These are phyloP conservation scores for Phanerochaete sordida DNA, from an alignment of 768 basidiomycete genomes.

Conservation along the genomic window DNA sequence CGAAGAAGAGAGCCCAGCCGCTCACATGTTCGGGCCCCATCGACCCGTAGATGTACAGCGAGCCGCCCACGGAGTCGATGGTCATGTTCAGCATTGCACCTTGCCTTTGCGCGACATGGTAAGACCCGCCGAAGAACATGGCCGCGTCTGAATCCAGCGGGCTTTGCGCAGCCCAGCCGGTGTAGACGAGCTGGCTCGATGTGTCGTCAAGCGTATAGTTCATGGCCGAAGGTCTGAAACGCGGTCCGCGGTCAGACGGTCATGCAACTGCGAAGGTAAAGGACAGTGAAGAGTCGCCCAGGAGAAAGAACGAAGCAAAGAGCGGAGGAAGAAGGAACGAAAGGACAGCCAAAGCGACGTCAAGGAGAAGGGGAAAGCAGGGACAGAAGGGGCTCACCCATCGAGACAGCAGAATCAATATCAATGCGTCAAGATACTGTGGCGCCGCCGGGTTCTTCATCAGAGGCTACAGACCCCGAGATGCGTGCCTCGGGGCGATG, in stretches of 20 bases:
- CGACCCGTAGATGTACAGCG: conserved; percentile 25
- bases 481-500: neutral
- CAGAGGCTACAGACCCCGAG: neutral
- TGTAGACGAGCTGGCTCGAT: conserved; percentile 18
- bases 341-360: neutral
- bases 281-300: neutral
- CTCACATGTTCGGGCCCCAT: conserved; percentile 28
- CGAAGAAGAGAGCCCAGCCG: neutral
- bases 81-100: conserved; percentile 22
- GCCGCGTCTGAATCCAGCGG: conserved; percentile 15
- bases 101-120: conserved; percentile 20
- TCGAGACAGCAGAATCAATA: neutral
- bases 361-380: neutral
- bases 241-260: neutral
- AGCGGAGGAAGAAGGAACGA: neutral
- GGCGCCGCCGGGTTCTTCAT: neutral
- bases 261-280: neutral
- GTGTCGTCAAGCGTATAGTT: conserved; percentile 31
- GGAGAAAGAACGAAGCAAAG: neutral
- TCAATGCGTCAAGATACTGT: neutral
- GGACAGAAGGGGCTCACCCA: neutral
- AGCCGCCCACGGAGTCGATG: conserved; percentile 18
- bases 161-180: conserved; percentile 23
- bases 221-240: conserved; percentile 6
- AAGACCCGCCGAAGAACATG: conserved; percentile 24